Evolutionary conservation across 352 stramenopile species (phyloP), one percentile per base, ranked within the genome.

Genomic region (Pythium brachiatum): DNA sequence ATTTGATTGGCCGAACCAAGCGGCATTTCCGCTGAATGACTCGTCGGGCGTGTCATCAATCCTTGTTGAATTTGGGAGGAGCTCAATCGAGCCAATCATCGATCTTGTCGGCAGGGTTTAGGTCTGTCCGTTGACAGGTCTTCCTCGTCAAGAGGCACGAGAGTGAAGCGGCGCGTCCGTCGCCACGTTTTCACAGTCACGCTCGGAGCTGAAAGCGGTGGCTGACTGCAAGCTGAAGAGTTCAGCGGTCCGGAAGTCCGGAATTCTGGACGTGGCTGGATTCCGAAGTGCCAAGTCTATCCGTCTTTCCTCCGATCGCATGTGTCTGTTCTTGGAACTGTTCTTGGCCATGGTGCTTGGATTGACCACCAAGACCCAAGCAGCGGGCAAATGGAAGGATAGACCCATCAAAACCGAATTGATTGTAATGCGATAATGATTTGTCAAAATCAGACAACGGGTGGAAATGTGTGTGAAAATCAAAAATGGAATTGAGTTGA

Each of bases 41-140:
- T 67, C 69, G 66, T 79, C 69, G 64, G 53, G 61, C 64, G 71
- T 73, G 71, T 73, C 71, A 78, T 62, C 61, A 39, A 18, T 41
- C 54, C n/a, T 18, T 62, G 44, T 78, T 78, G 71, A 73, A 74
- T 13, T 34, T 57, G 21, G 7, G n/a, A 4, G 9, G 13, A 13
- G 15, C 1, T 43, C 13, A 53, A 53, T 27, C 25, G 2, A 48
- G n/a, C 50, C 55, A 64, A 64, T 63, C 63, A 53, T 1, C 36
- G 15, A 0, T 4, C 34, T 46, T 38, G 5, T 44, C 48, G 13
- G 29, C 7, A 34, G 8, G 52, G 60, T 41, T 7, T 64, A 38
- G 66, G 62, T 27, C 38, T 77, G 64, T 70, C 36, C 64, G 57
- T 65, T 62, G n/a, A 66, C 64, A 70, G 47, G 29, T 29, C 29